Percentiles rank a stretch among this genome's conserved stretches.
Evolutionary conservation across 1,284 basidiomycete species (phyloP).

Genomic region (Ganoderma resinaceum): DNA sequence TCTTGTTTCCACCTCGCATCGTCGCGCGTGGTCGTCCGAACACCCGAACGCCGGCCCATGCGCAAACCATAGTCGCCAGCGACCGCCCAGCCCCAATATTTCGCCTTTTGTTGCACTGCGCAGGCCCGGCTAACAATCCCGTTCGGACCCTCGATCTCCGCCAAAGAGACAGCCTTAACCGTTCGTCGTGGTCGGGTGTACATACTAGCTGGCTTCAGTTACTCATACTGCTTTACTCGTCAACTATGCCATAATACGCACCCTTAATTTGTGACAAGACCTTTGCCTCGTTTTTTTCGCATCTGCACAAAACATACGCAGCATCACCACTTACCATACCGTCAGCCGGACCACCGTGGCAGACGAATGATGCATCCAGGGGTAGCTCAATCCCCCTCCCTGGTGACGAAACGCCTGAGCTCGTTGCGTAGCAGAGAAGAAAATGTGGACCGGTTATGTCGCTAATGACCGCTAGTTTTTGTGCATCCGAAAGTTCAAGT

Average conservation of each 20-base stretch:
- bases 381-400: neutral
- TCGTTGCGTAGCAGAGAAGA: neutral
- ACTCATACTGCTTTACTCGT: neutral
- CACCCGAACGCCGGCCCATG: neutral
- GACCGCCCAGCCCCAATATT: neutral
- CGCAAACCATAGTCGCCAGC: slow-evolving; percentile 5
- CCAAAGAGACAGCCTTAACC: neutral
- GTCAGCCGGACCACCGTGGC: neutral
- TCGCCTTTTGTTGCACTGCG: neutral
- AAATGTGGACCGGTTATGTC: neutral
- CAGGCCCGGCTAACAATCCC: neutral
- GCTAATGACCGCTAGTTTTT: neutral
- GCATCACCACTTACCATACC: neutral
- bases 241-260: neutral
- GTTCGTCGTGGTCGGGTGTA: slow-evolving; percentile 2
- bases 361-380: neutral
- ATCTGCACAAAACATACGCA: neutral
- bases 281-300: slow-evolving; percentile 9
- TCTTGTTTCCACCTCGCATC: neutral
- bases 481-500: neutral
- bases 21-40: neutral
- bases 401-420: neutral
- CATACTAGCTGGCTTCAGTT: neutral
- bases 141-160: neutral
- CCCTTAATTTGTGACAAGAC: slow-evolving; percentile 1